Evolutionary conservation across 192 early-diverging fungal genomes (phyloP), one percentile per base, ranked within the genome.

Genomic region (Coemansia sp.): DNA sequence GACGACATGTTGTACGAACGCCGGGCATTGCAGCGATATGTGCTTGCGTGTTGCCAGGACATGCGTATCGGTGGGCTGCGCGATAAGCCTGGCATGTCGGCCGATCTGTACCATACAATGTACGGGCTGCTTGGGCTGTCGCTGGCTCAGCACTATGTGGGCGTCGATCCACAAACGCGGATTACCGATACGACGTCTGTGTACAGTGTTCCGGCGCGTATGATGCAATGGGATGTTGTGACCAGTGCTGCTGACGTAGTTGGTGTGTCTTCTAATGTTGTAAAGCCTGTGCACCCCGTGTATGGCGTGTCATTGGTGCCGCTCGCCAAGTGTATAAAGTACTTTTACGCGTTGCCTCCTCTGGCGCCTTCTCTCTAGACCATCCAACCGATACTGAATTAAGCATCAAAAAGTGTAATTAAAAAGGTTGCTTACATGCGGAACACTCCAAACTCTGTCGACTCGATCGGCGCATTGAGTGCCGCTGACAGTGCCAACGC

Each of bases 91-190:
- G 87, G 83, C 67, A 92, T 91, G 90, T 90, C 81, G 62, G 85
- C 90, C 0, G 97, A 98, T 66, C 88, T 87, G 48, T 99, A 99
- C 75, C 97, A 99, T 66, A 94, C 94, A 37, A 95, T 93, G 64
- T 99, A 99, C 69, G 87, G 88, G 23, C 82, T 99, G 38, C 84
- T 84, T 53, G 97, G 97, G 0, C 74, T 99, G 22, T 94, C 95
- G 5, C 66, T 88, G 19, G 80, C 91, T 5, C 97, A 97, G 64
- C 87, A 97, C 67, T 78, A 88, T 19, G 83, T 90, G 7, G 77
- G 72, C 14, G 77, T 79, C 2, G 71, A 79, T 8, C 64, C 70
- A 25, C 43, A 49, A 8, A 50, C 59, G 35, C 39, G 51, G 35
- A 39, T 65, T n/a, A 22, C 11, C 4, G 67, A 79, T 15, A 73